These are phyloP conservation scores for Zostera marina DNA, from an alignment of 116 monocot species.

Conservation along the genomic window DNA sequence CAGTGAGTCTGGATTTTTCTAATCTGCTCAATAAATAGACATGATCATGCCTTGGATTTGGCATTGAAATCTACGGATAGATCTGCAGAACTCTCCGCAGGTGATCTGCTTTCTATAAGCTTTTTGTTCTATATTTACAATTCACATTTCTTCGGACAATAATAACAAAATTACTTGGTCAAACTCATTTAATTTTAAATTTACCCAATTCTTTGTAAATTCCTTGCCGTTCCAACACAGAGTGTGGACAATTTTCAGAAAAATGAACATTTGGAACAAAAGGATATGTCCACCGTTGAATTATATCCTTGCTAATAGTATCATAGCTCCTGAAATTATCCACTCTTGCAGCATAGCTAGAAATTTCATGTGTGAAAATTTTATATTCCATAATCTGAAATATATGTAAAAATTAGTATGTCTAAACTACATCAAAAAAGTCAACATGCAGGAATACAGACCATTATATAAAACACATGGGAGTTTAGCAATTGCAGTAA, in stretches of 20 bases:
- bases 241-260: conserved; percentile 26
- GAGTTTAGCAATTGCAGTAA: not conserved
- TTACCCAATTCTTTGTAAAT: conserved; percentile 79
- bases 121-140: too few relatives aligned
- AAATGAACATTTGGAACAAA: conserved; percentile 76
- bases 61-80: too few relatives aligned
- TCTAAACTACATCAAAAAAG: not conserved
- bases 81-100: too few relatives aligned
- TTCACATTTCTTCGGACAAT: too few relatives aligned
- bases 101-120: too few relatives aligned
- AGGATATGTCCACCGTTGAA: conserved; percentile 93
- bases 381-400: conserved; percentile 95
- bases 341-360: conserved; percentile 92
- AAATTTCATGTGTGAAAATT: conserved; percentile 92
- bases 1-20: too few relatives aligned
- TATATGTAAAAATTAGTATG: not conserved
- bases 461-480: not conserved
- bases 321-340: conserved; percentile 95
- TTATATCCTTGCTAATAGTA: conserved; percentile 86
- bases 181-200: conserved; percentile 1
- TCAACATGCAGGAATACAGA: not conserved
- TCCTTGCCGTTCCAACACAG: conserved; percentile 58
- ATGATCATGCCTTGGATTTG: too few relatives aligned
- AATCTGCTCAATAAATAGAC: too few relatives aligned
- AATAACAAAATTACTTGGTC: not conserved